Percentiles rank a stretch among this genome's conserved stretches.
These are phyloP conservation scores for Colletotrichum noveboracense DNA, from an alignment of 2,329 filamentous ascomycete genomes.

Conservation along the genomic window DNA sequence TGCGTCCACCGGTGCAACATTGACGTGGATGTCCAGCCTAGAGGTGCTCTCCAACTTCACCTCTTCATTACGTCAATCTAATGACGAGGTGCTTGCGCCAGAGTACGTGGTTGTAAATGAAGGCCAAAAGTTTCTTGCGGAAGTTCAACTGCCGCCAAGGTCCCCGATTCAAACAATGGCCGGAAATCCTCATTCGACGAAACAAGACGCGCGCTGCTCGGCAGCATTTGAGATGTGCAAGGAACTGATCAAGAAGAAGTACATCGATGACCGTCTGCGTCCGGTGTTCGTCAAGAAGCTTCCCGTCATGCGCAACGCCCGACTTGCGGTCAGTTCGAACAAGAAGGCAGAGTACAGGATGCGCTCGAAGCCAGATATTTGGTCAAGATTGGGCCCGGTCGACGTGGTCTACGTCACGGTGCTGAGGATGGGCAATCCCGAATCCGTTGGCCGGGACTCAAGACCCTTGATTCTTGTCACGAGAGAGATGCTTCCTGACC, in stretches of 20 bases:
- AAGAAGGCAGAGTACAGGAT: conserved; percentile 77
- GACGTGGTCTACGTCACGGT: conserved; percentile 67
- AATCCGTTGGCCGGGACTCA: conserved; percentile 62
- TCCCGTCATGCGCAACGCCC: conserved; percentile 86
- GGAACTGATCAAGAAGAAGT: conserved; percentile 66
- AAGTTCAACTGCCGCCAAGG: conserved; percentile 77
- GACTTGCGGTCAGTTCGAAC: conserved; percentile 80
- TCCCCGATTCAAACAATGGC: conserved; percentile 72
- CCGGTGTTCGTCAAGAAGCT: conserved; percentile 75
- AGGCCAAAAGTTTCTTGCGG: conserved; percentile 71
- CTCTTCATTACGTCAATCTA: conserved; percentile 63
- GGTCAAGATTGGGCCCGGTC: conserved; percentile 54
- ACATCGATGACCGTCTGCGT: conserved; percentile 76
- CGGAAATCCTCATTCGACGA: conserved; percentile 70
- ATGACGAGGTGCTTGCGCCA: conserved; percentile 38
- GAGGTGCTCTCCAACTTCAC: conserved; percentile 76
- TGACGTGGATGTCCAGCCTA: conserved; percentile 79
- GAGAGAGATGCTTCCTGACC: conserved; percentile 63
- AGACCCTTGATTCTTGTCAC: conserved; percentile 75
- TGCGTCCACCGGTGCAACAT: conserved; percentile 71
- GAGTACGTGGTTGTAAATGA: conserved; percentile 68
- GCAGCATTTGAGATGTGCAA: conserved; percentile 87
- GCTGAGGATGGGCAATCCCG: conserved; percentile 62
- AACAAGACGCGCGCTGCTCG: conserved; percentile 82
- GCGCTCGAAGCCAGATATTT: conserved; percentile 78